Base-by-base conservation (phyloP, 108 stramenopile genomes). In the Skeletonema tropicum region DNA sequence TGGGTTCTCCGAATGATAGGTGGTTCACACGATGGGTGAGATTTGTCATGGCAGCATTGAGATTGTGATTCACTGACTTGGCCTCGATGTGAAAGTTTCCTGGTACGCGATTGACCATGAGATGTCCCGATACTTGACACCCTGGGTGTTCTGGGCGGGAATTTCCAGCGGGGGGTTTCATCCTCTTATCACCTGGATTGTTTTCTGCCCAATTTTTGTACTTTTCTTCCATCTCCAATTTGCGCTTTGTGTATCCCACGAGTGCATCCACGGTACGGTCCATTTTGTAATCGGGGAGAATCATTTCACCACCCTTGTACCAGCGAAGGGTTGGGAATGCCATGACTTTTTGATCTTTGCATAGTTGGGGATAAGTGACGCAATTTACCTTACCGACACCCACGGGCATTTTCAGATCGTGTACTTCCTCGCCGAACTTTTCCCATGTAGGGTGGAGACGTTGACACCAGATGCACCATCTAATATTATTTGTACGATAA, bases 71-170 rank as follows among this genome's bases (percentile, higher is more conserved):
- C 66, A 91, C 89, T n/a, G 93, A 94, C 66, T 89, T 92, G 61
- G 96, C 95, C 84, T 98, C 97, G 64, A 99, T 88, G 77, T 97
- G 97, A 80, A 99, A 97, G 74, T 98, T 99, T 1, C 98, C 98
- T 5, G 98, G 98, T 9, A 98, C 98, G 38, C 98, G 93, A 80
- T 98, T 97, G 23, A 98, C 95, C 84, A 89, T 86, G 19, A 94
- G 45, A 66, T 89, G 80, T 66, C 95, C 95, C 23, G 85, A 83
- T 21, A 96, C 89, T 75, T 90, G 87, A 76, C 97, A 97, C 5
- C 90, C 91, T 8, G 97, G 95, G 79, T 96, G 92, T 25, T 97
- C 92, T 14, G 89, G 86, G 52, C 52, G 52, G 52, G 52, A 55
- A 23, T 55, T 55, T 55, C 23, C 70, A 8, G 70, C 46, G n/a